Conservation (phyloP, 345 rosid species). For the Euphorbia peplus region DNA sequence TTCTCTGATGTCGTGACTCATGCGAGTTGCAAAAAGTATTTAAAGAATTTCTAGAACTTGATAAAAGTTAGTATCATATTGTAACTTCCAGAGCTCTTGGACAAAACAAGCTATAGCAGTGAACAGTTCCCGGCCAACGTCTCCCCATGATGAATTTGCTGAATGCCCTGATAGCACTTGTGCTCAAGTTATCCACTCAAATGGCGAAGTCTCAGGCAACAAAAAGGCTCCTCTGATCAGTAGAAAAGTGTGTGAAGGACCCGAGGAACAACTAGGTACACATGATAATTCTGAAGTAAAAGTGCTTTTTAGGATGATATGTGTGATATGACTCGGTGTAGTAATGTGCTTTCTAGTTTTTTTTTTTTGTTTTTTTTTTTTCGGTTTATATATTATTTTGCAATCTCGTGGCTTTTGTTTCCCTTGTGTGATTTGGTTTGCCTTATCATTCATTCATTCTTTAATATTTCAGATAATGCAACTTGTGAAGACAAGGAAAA, state of each 20-base stretch:
- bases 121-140: conserved; percentile 35
- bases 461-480: conserved; percentile 33
- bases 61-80: not conserved
- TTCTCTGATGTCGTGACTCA: not conserved
- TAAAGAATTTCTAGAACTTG: not conserved
- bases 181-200: conserved; percentile 53
- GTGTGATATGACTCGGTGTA: conserved; percentile 5
- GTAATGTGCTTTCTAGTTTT: not conserved
- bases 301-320: not conserved
- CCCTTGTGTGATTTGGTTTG: not conserved
- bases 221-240: conserved; percentile 26
- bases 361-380: not conserved
- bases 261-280: conserved; percentile 35
- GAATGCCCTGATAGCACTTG: conserved; percentile 55
- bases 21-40: conserved; percentile 4
- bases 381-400: not conserved
- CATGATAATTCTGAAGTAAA: not conserved
- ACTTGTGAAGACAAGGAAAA: conserved; percentile 40
- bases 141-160: conserved; percentile 34
- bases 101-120: conserved; percentile 46
- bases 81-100: conserved; percentile 50
- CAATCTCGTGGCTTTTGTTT: not conserved
- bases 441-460: not conserved
- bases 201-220: conserved; percentile 36
- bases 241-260: conserved; percentile 22